These are phyloP conservation scores for Cucumis hystrix DNA, from an alignment of 306 rosid species.

Conservation along the genomic window DNA sequence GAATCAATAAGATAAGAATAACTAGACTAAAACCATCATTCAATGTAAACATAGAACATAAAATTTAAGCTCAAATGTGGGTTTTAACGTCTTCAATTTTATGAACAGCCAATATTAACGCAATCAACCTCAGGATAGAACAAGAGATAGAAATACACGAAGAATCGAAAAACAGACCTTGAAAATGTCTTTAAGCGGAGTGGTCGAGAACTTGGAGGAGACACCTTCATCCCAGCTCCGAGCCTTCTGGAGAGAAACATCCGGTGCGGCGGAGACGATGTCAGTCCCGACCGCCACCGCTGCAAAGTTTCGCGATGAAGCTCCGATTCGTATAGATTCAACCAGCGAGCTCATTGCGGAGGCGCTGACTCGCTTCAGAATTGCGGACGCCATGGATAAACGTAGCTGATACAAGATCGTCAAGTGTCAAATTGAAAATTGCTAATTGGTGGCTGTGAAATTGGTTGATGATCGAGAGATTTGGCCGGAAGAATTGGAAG, in stretches of 20 bases:
- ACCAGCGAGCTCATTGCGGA: constrained; percentile 25
- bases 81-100: not conserved
- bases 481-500: not conserved
- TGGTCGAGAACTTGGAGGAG: constrained; percentile 71
- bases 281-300: constrained; percentile 57
- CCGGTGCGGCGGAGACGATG: constrained; percentile 53
- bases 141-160: not conserved
- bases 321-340: constrained; percentile 17
- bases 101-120: not conserved
- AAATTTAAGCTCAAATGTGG: not conserved
- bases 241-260: constrained; percentile 84
- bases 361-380: constrained; percentile 35
- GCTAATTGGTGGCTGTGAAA: not conserved
- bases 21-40: not conserved
- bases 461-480: not conserved
- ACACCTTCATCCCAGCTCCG: constrained; percentile 89
- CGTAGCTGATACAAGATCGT: not conserved
- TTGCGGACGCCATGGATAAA: constrained; percentile 41
- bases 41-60: not conserved
- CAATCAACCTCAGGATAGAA: no score
- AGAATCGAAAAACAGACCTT: constrained; percentile 29
- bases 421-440: not conserved
- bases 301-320: constrained; percentile 33
- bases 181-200: constrained; percentile 70
- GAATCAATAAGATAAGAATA: not conserved